Evolutionary conservation across 345 rosid genomes (phyloP), one percentile per base, ranked within the genome.

Genomic region (Hevea brasiliensis): DNA sequence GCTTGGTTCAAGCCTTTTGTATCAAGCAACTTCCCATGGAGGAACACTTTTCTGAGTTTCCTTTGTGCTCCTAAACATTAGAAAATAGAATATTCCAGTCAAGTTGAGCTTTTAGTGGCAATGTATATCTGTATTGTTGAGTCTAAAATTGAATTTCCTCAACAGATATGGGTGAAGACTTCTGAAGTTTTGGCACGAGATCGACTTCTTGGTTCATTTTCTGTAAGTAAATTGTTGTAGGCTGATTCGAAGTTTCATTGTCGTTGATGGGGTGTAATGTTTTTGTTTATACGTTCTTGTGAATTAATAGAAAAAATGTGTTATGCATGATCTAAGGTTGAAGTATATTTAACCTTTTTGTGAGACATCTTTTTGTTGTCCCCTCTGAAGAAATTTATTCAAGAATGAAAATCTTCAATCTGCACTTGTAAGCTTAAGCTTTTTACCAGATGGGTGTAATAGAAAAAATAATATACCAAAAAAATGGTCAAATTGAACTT

Each of bases 81-180:
- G 32, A 14, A 44, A 26, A 42, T 8, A 21, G n/a, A 65, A 65
- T 9, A 3, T 21, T 6, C 2, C 42, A 0, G 24, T 63, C 32
- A 12, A 59, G 12, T 37, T 35, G 44, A 14, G 11, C 13, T 37
- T 44, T n/a, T n/a, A 54, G 27, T 57, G 50, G 60, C 32, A 60
- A 17, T 45, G 1, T 29, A 14, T 40, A 17, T 73, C 55, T 64
- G n/a, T 42, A 13, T 29, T 26, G 7, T 6, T 58, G 44, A 45
- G 13, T 7, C 21, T 32, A 10, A 14, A 23, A 0, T 37, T 20
- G 3, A 12, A 54, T 50, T 65, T 68, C 47, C 50, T 72, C 15
- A 63, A 77, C 86, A 94, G 96, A 83, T 94, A n/a, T 91, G 97
- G 98, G 97, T 92, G 77, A 94, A 94, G 86, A 90, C 94, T 74